phyloP scores from a whole-genome alignment of 306 rosid genomes.

The Psophocarpus tetragonolobus region DNA sequence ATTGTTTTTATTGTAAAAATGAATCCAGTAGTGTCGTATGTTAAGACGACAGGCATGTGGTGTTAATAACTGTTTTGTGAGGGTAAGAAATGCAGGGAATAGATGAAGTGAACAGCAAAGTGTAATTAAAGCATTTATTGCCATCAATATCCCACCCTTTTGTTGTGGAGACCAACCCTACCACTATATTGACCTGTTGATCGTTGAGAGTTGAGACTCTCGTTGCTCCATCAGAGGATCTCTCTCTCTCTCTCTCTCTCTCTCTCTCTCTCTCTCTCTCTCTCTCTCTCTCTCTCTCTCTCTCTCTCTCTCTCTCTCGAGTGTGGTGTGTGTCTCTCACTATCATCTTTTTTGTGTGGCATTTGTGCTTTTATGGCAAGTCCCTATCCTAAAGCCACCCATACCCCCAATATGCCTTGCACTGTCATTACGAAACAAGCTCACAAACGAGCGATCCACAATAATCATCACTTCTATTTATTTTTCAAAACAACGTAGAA shows the following conservation, averaged over 20 bases:
- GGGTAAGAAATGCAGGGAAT: conserved; percentile 28
- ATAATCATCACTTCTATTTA: conserved; percentile 1
- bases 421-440: conserved; percentile 23
- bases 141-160: conserved; percentile 67
- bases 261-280: conserved; percentile 34
- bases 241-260: conserved; percentile 18
- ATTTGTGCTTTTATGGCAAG: conserved; percentile 54
- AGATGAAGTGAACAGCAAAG: conserved; percentile 43
- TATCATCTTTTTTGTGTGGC: conserved; percentile 46
- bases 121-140: conserved; percentile 58
- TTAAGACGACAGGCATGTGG: conserved; percentile 48
- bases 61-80: conserved; percentile 34
- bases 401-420: conserved; percentile 53
- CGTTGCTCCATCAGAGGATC: conserved; percentile 17
- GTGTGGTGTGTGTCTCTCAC: conserved; percentile 41
- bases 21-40: conserved; percentile 15
- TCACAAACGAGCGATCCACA: conserved; percentile 17
- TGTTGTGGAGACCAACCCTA: conserved; percentile 65
- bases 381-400: conserved; percentile 41
- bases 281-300: conserved; percentile 38
- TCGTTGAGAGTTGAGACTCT: conserved; percentile 49
- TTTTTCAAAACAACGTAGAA: conserved; percentile 10
- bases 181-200: conserved; percentile 50
- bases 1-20: conserved; percentile 30
- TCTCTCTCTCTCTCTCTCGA: conserved; percentile 34